Conservation (phyloP, 495 filamentous ascomycete genomes). For the Penicillium manginii region DNA sequence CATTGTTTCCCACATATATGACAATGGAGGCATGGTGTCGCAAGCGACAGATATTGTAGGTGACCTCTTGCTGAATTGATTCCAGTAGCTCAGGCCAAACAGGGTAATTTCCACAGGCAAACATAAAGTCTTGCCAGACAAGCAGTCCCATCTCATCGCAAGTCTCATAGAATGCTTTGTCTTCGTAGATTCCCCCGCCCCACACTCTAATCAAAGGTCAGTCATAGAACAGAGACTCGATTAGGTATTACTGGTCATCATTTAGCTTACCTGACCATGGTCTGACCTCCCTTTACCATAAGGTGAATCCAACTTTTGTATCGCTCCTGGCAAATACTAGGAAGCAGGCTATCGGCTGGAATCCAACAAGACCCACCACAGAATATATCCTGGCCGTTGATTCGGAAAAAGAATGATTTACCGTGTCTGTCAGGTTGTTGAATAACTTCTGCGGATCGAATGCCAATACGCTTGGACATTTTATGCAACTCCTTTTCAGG, state of each 20-base stretch:
- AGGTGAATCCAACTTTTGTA: conserved; percentile 78
- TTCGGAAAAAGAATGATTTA: conserved; percentile 78
- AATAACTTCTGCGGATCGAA: conserved; percentile 72
- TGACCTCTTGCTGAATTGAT: conserved; percentile 71
- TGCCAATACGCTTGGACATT: conserved; percentile 67
- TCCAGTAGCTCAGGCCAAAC: conserved; percentile 68
- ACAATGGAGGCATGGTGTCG: conserved; percentile 87
- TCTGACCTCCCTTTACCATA: conserved; percentile 69
- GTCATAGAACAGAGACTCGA: not conserved
- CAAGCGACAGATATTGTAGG: conserved; percentile 74
- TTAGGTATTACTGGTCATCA: not conserved
- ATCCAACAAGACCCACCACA: conserved; percentile 90
- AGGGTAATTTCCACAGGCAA: conserved; percentile 81
- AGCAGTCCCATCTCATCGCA: conserved; percentile 76
- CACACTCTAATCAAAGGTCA: conserved; percentile 57
- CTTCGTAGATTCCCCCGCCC: conserved; percentile 80
- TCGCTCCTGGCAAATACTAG: conserved; percentile 62
- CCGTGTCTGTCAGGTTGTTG: conserved; percentile 72
- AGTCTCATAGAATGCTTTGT: conserved; percentile 70
- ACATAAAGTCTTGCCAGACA: conserved; percentile 85
- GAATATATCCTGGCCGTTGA: conserved; percentile 84
- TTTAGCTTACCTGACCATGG: conserved; percentile 63
- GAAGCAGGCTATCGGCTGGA: conserved; percentile 81
- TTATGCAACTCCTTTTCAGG: conserved; percentile 52
- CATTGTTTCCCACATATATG: conserved; percentile 90